phyloP scores from a whole-genome alignment of 352 stramenopile species.

The Thraustochytrium sp. region DNA sequence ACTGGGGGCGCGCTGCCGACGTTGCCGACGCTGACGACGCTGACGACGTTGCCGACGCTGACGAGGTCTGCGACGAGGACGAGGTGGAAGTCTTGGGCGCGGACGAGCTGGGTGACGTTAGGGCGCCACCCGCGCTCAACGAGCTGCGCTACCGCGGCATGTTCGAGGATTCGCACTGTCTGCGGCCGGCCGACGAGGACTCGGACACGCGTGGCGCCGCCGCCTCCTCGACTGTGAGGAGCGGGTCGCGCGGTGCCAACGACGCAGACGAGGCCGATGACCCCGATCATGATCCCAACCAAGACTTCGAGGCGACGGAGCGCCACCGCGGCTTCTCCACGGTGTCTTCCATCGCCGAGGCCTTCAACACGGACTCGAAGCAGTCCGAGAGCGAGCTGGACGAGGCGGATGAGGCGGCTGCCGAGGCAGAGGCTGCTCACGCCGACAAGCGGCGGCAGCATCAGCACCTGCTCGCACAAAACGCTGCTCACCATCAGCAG shows the following conservation, averaged over 20 bases:
- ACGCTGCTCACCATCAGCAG: too few relatives aligned
- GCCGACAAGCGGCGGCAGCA: too few relatives aligned
- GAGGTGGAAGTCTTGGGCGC: background rate
- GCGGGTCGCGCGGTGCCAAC: too few relatives aligned
- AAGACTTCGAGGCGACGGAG: background rate
- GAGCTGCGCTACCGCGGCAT: too few relatives aligned
- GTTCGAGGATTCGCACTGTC: background rate
- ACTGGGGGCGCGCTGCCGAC: background rate
- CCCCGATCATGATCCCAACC: too few relatives aligned
- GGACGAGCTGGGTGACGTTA: background rate
- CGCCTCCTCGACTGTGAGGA: too few relatives aligned
- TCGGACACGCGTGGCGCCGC: too few relatives aligned
- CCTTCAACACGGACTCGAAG: background rate
- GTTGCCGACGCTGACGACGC: background rate
- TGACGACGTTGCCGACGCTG: background rate
- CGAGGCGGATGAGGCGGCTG: too few relatives aligned
- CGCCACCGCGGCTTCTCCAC: background rate
- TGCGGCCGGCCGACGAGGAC: background rate
- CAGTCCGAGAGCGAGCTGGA: slow-evolving; percentile 13
- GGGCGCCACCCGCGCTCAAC: too few relatives aligned
- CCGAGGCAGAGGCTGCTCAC: too few relatives aligned
- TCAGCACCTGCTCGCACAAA: too few relatives aligned
- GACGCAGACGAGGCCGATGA: background rate
- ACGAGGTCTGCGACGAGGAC: background rate
- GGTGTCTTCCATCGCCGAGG: background rate